Evolutionary conservation across 2,329 filamentous ascomycete genomes (phyloP).

Genomic region (Paecilomyces dactylethromorphus): DNA sequence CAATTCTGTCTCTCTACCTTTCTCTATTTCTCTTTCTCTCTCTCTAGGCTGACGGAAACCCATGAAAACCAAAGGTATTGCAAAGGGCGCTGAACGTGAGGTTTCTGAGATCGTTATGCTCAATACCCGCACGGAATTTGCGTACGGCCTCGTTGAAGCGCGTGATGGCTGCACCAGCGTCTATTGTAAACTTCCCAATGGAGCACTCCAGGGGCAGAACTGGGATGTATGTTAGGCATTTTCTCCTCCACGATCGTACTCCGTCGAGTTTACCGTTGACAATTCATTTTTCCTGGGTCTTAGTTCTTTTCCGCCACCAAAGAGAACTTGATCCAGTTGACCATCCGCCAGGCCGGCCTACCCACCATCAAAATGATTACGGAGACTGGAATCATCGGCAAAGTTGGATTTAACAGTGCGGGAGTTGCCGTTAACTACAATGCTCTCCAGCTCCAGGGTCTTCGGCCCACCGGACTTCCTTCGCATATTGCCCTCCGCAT

Average conservation of each 20-base stretch:
- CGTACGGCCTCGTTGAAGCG: conserved; percentile 47
- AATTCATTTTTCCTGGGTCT: too few species aligned
- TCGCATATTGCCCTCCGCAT: conserved; percentile 50
- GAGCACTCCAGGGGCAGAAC: conserved; percentile 46
- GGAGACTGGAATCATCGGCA: conserved; percentile 52
- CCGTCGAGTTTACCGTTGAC: background rate
- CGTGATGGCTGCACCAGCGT: conserved; percentile 50
- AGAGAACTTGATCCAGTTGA: conserved; percentile 45
- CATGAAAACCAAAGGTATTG: conserved; percentile 41
- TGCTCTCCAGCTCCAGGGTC: conserved; percentile 47
- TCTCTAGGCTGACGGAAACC: too few species aligned
- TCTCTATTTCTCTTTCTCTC: background rate
- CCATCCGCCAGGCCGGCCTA: conserved; percentile 34
- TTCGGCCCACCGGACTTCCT: conserved; percentile 42
- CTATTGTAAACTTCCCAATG: conserved; percentile 33
- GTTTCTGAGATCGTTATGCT: conserved; percentile 46
- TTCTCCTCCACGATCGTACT: background rate
- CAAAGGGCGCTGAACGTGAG: conserved; percentile 38
- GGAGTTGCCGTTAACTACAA: conserved; percentile 53
- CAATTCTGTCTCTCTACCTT: too few species aligned
- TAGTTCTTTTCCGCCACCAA: too few species aligned
- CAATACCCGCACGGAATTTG: conserved; percentile 51
- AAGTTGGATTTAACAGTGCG: conserved; percentile 50
- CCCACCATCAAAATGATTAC: conserved; percentile 50
- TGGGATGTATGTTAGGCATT: conserved; percentile 40